These are phyloP conservation scores for Gymnopilus dilepis DNA, from an alignment of 768 basidiomycete genomes.

Conservation along the genomic window DNA sequence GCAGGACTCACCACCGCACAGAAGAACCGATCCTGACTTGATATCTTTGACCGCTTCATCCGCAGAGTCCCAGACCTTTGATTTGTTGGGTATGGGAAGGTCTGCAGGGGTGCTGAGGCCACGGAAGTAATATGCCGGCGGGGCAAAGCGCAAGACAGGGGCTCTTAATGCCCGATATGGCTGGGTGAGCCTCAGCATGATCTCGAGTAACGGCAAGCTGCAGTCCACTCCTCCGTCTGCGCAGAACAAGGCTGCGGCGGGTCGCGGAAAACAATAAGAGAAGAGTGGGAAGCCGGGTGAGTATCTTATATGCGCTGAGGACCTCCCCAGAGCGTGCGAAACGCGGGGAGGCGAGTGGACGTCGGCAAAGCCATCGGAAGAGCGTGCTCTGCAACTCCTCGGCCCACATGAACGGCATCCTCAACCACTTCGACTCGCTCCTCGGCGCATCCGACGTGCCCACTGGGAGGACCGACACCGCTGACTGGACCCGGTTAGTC, in stretches of 20 bases:
- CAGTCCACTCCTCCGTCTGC: neutral
- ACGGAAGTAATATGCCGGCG: neutral
- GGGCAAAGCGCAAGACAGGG: neutral
- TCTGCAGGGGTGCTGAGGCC: constrained; percentile 41
- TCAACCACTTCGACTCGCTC: constrained; percentile 21
- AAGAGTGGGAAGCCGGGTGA: neutral
- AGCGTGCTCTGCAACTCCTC: neutral
- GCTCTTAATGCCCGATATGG: neutral
- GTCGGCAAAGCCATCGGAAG: neutral
- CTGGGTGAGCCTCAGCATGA: constrained; percentile 10
- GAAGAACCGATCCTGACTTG: constrained; percentile 76
- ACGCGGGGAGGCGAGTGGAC: neutral
- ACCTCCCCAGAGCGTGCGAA: neutral
- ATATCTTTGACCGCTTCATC: constrained; percentile 87
- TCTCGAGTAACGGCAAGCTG: neutral
- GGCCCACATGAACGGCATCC: constrained; percentile 17
- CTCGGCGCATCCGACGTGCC: constrained; percentile 18
- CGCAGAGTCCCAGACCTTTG: constrained; percentile 80
- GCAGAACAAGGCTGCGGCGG: neutral
- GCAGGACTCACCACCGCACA: constrained; percentile 74
- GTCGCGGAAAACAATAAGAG: neutral
- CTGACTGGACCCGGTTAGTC: constrained; percentile 22
- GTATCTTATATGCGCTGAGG: neutral
- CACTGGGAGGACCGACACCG: constrained; percentile 8
- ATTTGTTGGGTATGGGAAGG: constrained; percentile 38